Conservation (phyloP, 129 eudicot genomes). For the Cynara cardunculus region DNA sequence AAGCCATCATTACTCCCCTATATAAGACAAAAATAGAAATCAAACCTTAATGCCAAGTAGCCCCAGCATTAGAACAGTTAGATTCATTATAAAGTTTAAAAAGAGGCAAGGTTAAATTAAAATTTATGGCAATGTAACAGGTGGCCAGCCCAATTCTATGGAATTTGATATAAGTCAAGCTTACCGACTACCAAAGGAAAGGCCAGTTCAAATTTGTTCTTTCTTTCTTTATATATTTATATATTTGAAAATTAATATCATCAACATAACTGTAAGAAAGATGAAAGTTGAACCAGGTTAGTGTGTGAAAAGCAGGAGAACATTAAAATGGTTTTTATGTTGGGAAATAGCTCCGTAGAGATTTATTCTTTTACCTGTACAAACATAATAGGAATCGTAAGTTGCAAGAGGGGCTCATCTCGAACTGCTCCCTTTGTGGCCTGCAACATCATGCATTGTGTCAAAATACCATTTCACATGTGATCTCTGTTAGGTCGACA, state of each 20-base stretch:
- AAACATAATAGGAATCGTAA: slow-evolving; percentile 70
- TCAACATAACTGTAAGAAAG: background rate
- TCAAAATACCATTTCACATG: background rate
- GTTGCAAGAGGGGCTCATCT: slow-evolving; percentile 65
- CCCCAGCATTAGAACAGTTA: background rate
- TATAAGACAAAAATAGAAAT: slow-evolving; percentile 10
- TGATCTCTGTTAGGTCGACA: background rate
- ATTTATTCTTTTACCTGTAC: slow-evolving; percentile 54
- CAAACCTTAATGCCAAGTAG: background rate
- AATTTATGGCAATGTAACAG: background rate
- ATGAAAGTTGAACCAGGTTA: background rate
- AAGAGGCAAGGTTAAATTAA: background rate
- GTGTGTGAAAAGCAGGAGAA: background rate
- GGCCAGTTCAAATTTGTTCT: background rate
- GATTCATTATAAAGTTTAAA: background rate
- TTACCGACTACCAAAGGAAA: background rate
- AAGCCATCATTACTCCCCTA: slow-evolving; percentile 79
- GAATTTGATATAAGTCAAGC: no score
- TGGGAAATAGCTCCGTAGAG: background rate
- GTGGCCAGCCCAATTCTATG: no score
- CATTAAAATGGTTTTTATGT: background rate
- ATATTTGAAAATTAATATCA: background rate
- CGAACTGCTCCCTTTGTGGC: slow-evolving; percentile 60
- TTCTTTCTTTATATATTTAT: background rate
- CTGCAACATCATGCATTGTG: slow-evolving; percentile 31